These are phyloP conservation scores for Fusarium staphyleae DNA, from an alignment of 2,329 filamentous ascomycete species.

Conservation along the genomic window DNA sequence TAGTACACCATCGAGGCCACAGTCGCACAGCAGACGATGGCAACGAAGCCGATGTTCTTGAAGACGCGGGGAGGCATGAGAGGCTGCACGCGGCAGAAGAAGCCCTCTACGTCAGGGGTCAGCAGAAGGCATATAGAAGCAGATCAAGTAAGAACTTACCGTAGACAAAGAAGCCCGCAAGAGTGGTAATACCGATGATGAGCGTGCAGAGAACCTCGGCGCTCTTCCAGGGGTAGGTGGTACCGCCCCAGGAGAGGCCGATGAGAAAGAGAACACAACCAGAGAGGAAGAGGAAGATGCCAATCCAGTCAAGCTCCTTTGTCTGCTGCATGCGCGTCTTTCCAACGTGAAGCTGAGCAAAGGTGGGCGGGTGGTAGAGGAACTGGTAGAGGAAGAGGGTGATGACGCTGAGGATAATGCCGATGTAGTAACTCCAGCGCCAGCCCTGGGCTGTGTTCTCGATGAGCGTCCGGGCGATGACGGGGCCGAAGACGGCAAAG, in stretches of 20 bases:
- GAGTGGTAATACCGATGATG: conserved; percentile 47
- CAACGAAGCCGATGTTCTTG: conserved; percentile 49
- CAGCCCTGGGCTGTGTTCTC: conserved; percentile 52
- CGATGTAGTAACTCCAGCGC: conserved; percentile 59
- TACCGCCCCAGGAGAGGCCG: conserved; percentile 54
- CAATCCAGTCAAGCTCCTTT: conserved; percentile 55
- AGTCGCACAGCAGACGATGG: conserved; percentile 49
- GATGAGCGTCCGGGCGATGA: conserved; percentile 56
- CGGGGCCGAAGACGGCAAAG: conserved; percentile 53
- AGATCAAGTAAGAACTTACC: conserved; percentile 29
- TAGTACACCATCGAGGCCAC: conserved; percentile 56
- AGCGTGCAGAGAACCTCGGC: conserved; percentile 48
- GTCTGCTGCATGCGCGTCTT: conserved; percentile 49
- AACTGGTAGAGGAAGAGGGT: conserved; percentile 51
- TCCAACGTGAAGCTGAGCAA: conserved; percentile 51
- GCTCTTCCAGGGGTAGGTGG: conserved; percentile 52
- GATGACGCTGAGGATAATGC: conserved; percentile 52
- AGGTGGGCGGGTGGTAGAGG: conserved; percentile 57
- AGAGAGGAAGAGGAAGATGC: conserved; percentile 51
- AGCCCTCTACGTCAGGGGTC: conserved; percentile 43
- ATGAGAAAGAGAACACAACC: conserved; percentile 53
- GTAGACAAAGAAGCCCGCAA: conserved; percentile 49
- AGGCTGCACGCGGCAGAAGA: conserved; percentile 47
- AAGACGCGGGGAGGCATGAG: conserved; percentile 54
- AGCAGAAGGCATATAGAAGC: neutral